These are phyloP conservation scores for Cyclotella choctawhatcheeana DNA, from an alignment of 108 stramenopile genomes.

Conservation along the genomic window DNA sequence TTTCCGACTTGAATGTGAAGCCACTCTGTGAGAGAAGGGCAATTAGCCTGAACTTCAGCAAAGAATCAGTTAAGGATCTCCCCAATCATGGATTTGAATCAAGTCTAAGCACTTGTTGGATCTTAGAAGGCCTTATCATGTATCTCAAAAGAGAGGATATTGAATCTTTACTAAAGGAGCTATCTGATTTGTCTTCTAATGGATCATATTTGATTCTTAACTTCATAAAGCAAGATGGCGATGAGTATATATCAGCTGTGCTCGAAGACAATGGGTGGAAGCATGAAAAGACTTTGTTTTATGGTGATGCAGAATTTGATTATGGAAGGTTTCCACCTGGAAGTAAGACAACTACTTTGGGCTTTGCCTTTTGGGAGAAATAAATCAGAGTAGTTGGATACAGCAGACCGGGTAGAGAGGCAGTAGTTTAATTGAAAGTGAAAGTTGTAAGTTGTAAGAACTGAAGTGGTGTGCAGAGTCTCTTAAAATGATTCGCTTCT, in stretches of 20 bases:
- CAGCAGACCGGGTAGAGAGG: not conserved
- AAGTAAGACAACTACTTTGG: not conserved
- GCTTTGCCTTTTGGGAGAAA: conserved; percentile 1
- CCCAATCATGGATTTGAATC: conserved; percentile 4
- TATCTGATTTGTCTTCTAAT: not conserved
- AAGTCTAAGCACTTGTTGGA: not conserved
- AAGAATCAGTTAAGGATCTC: conserved; percentile 4
- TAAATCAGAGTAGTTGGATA: not conserved
- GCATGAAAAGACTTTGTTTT: not conserved
- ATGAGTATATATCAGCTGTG: not conserved
- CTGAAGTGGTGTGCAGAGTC: too few relatives aligned
- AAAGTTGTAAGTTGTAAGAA: too few relatives aligned
- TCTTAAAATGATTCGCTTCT: too few relatives aligned
- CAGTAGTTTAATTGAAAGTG: too few relatives aligned
- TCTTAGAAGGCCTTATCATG: conserved; percentile 1
- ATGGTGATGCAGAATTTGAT: not conserved
- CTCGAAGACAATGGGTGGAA: not conserved
- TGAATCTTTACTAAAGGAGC: conserved; percentile 4
- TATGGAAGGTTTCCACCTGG: conserved; percentile 2
- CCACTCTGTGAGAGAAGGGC: conserved; percentile 1
- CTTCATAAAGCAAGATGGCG: not conserved
- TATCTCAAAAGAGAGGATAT: not conserved
- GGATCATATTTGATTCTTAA: not conserved
- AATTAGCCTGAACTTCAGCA: conserved; percentile 1
- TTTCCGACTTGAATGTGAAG: not conserved